phyloP scores from a whole-genome alignment of 129 eudicot species.

The Arctium lappa region DNA sequence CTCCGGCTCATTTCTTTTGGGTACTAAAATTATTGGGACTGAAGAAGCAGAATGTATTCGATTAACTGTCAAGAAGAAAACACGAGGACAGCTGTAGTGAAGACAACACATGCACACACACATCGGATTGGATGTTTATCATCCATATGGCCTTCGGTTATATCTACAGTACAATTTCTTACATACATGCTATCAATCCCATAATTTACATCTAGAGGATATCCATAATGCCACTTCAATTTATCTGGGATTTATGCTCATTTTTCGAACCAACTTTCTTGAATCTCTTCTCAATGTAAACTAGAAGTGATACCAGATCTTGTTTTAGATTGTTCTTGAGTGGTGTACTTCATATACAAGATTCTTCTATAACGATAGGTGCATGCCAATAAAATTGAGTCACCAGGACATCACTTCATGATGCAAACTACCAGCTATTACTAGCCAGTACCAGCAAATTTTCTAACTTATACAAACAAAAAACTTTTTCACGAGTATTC shows the following conservation, averaged over 20 bases:
- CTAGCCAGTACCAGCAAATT: neutral
- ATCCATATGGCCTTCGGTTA: neutral
- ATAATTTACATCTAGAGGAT: conserved; percentile 1
- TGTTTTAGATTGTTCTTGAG: neutral
- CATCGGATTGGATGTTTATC: neutral
- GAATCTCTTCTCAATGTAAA: neutral
- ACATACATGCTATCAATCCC: conserved; percentile 1
- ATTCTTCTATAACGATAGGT: neutral
- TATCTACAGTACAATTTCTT: neutral
- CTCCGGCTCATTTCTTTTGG: neutral
- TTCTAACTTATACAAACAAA: neutral
- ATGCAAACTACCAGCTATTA: neutral
- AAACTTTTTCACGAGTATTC: neutral
- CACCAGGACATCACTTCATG: conserved; percentile 2
- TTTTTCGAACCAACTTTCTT: neutral
- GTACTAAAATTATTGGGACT: neutral
- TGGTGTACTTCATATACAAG: neutral
- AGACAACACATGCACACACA: conserved; percentile 8
- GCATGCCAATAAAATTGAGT: neutral
- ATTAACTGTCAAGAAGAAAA: neutral
- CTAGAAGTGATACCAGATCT: neutral
- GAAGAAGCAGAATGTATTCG: neutral
- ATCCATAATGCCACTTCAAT: neutral
- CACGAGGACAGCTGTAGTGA: conserved; percentile 13
- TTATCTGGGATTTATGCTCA: neutral